Base-by-base conservation (phyloP, 306 rosid species). In the Ammopiptanthus mongolicus region DNA sequence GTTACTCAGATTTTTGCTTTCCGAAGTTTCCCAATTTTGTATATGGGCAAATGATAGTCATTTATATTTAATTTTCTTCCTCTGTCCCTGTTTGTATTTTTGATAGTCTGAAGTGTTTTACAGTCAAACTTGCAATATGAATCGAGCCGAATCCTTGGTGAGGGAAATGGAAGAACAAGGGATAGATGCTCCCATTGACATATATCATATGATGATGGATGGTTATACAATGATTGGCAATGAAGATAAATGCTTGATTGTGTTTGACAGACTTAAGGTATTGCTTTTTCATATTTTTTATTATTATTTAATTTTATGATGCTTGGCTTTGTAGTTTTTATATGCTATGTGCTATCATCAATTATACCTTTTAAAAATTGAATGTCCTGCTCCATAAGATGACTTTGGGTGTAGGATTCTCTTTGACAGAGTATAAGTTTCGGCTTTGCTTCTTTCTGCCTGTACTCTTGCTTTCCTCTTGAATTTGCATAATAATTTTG, bases 111-210 rank as follows among this genome's bases (percentile, higher is more conserved):
- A 14, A 19, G 23, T 50, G 69, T 82, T 78, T 75, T 65, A n/a
- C 77, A 95, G 98, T 81, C 98, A 91, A 86, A 50, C 87, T 7
- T 75, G 88, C 86, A 85, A 91, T 77, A 91, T 91, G 96, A 86
- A 83, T 76, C 84, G 75, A 68, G 97, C 98, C 22, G 96, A 95
- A 83, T 87, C 86, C 69, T 87, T 95, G 85, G 97, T 95, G 78
- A 88, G 92, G 88, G 96, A 95, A 78, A 95, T 95, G 97, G 98
- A 95, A 90, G 98, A 86, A 88, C 91, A 91, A 63, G 98, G 98
- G 64, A 95, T 95, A 75, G 97, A 95, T 86, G 98, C 96, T 78
- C 87, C 91, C 21, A 85, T 91, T n/a, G 96, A 91, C 80, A 91
- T 95, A 81, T 95, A 95, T 85, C 96, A 95, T 65, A 91, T 96